Base-by-base conservation (phyloP, 2,329 filamentous ascomycete species). In the Ampelomyces quisqualis region DNA sequence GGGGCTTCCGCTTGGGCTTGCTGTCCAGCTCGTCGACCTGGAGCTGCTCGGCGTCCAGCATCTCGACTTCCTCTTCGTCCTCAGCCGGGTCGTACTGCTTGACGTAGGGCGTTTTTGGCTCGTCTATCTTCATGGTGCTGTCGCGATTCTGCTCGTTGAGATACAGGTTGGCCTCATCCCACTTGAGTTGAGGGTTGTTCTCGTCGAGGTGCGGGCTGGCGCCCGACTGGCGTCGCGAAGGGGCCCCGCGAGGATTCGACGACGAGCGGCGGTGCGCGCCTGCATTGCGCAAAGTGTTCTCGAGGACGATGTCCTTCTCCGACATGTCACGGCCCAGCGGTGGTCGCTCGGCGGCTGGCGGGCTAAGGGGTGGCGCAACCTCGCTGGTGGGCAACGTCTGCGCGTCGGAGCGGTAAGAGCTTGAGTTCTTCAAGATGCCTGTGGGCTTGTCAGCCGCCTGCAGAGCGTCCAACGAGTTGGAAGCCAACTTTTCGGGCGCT, bases 161-260 rank as follows among this genome's bases (percentile, higher is more conserved):
- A 72, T 96, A 98, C 21, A 98, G 79, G 65, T 98, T 98, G 31
- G 88, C 93, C 74, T 98, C 93, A 69, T 98, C 93, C 93, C 93
- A 98, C 73, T 96, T 95, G 55, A 98, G 77, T 49, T 90, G 84
- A 49, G 87, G 85, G 43, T 80, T 84, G 42, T 76, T 77, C 34
- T 82, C 78, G 35, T 81, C 78, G 13, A 75, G 68, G 31, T 73
- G 69, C 22, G 74, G 72, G 45, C 75, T 70, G 45, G 73, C 58
- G 21, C 66, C 67, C 4, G 86, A 90, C 52, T 84, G 85, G 35
- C 88, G 84, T 40, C 89, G 85, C n/a, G 84, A 86, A 7, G 80
- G 77, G 20, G 78, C 78, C 4, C 81, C 81, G 49, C 80, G 80
- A 2, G 82, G 78, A 18, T 81, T 81, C 2, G 88, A 91, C 0